Percentiles rank a stretch among this genome's conserved stretches.
phyloP scores from a whole-genome alignment of 345 rosid species.

The Arabis alpina region DNA sequence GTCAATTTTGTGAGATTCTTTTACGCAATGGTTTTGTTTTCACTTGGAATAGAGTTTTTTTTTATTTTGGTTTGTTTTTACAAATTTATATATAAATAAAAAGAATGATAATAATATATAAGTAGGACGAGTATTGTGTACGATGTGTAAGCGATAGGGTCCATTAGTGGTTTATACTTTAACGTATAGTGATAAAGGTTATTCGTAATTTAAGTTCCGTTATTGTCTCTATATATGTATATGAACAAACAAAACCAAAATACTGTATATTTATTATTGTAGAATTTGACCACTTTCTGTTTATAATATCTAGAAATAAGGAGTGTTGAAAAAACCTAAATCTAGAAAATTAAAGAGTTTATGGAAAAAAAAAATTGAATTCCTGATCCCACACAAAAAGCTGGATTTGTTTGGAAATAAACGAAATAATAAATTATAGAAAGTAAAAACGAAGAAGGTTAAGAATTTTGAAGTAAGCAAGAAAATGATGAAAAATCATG shows the following conservation, averaged over 20 bases:
- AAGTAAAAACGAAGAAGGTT: neutral
- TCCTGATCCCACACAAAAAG: neutral
- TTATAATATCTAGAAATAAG: too few species aligned
- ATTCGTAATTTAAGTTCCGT: conserved; percentile 13
- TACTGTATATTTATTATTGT: neutral
- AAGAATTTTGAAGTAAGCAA: neutral
- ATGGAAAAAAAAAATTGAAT: neutral
- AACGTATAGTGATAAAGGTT: conserved; percentile 19
- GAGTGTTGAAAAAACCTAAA: too few species aligned
- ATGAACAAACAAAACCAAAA: neutral
- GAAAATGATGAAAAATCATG: neutral
- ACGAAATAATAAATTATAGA: too few species aligned
- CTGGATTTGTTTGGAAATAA: neutral
- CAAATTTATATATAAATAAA: neutral
- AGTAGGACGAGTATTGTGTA: conserved; percentile 17
- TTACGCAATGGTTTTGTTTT: conserved; percentile 21
- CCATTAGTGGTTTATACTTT: conserved; percentile 20
- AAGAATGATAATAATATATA: neutral
- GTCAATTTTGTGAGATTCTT: conserved; percentile 32
- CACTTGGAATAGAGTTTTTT: neutral
- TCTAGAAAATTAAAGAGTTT: neutral
- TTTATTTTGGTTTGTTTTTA: neutral
- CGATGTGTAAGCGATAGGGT: conserved; percentile 18
- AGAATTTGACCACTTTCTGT: neutral
- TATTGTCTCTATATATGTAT: neutral